These are phyloP conservation scores for Plantago major DNA, from an alignment of 257 asterid genomes.

Conservation along the genomic window DNA sequence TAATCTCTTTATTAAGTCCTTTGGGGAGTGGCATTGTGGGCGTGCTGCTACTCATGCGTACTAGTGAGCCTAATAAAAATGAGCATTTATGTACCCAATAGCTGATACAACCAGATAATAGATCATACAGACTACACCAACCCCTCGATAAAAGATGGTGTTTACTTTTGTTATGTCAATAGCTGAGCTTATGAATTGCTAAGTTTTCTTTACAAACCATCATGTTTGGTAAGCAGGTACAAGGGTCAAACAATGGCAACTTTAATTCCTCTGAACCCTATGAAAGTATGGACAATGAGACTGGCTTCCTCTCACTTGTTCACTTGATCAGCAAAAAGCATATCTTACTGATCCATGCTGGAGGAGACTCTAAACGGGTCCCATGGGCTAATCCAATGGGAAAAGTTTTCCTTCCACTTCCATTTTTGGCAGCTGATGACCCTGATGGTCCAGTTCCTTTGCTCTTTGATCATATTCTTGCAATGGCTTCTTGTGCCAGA, in stretches of 20 bases:
- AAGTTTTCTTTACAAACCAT: conserved; percentile 14
- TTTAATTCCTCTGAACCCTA: conserved; percentile 29
- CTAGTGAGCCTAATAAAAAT: too few species aligned
- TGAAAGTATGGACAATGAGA: conserved; percentile 32
- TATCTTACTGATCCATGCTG: conserved; percentile 87
- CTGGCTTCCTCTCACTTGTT: conserved; percentile 36
- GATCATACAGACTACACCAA: too few species aligned
- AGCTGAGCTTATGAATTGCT: conserved; percentile 2
- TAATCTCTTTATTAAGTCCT: too few species aligned
- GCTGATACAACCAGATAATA: too few species aligned
- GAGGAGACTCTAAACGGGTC: conserved; percentile 97
- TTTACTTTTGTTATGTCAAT: not conserved
- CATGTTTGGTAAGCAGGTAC: conserved; percentile 41
- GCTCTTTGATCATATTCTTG: conserved; percentile 95
- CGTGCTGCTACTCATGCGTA: too few species aligned
- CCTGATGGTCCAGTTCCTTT: conserved; percentile 91
- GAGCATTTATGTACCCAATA: too few species aligned
- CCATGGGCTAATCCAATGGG: conserved; percentile 99
- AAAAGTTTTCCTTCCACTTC: conserved; percentile 93
- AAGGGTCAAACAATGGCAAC: conserved; percentile 30
- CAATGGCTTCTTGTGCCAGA: conserved; percentile 90
- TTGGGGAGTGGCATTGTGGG: too few species aligned
- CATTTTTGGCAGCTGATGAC: conserved; percentile 86
- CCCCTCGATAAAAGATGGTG: too few species aligned
- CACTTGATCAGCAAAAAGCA: conserved; percentile 68